Conservation (phyloP, 257 asterid genomes). For the Solanum pinnatisectum region DNA sequence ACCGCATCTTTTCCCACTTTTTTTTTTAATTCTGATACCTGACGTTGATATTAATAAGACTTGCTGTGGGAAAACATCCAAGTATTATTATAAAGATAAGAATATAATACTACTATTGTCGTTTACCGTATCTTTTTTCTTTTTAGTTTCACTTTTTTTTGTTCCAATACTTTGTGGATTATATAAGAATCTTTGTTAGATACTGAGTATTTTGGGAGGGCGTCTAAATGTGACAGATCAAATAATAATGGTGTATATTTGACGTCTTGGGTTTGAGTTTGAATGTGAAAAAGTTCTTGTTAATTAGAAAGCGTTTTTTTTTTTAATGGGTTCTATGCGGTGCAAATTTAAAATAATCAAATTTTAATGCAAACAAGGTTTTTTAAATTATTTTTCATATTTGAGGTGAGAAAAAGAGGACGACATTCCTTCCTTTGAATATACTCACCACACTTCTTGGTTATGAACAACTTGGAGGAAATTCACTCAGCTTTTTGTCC, state of each 20-base stretch:
- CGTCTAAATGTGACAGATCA: neutral
- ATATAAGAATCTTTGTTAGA: neutral
- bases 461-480: neutral
- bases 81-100: too few species aligned
- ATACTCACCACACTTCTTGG: neutral
- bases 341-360: too few species aligned
- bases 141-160: neutral
- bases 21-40: neutral
- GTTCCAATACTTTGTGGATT: neutral
- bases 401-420: neutral
- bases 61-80: neutral
- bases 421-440: neutral
- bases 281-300: neutral
- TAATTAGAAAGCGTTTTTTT: fast-evolving
- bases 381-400: too few species aligned
- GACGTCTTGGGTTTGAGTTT: neutral
- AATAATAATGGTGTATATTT: too few species aligned
- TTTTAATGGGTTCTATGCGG: fast-evolving
- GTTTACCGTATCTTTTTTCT: neutral
- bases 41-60: neutral
- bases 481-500: neutral
- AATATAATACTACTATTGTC: neutral
- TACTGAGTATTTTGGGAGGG: neutral
- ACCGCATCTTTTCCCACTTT: neutral
- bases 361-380: too few species aligned